Conservation (phyloP, 345 rosid species). For the Murraya paniculata region DNA sequence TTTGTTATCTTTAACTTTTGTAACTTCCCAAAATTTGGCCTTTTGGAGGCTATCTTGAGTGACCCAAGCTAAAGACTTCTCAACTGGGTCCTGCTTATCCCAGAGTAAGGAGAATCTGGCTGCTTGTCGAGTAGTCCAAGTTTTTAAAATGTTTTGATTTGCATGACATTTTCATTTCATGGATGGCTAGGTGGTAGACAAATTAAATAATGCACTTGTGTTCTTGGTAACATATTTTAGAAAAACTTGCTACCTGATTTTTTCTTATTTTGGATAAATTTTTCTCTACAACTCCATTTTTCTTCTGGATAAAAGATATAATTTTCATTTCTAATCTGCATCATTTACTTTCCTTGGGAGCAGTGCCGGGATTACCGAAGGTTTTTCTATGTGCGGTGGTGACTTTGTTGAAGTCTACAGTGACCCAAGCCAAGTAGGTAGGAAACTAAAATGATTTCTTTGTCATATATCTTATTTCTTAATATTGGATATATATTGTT, state of each 20-base stretch:
- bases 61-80: not conserved
- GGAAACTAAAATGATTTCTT: conserved; percentile 15
- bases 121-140: not conserved
- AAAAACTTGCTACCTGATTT: not conserved
- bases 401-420: conserved; percentile 95
- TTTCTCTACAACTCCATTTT: not conserved
- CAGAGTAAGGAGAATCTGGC: not conserved
- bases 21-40: not conserved
- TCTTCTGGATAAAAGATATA: not conserved
- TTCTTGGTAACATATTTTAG: not conserved
- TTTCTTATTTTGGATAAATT: not conserved
- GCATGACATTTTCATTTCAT: not conserved
- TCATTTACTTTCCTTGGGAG: conserved; percentile 19
- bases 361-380: conserved; percentile 98
- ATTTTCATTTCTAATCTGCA: not conserved
- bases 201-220: not conserved
- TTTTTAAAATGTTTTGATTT: no score
- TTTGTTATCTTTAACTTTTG: not conserved
- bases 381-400: conserved; percentile 99
- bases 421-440: conserved; percentile 84
- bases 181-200: not conserved
- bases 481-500: not conserved
- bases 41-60: not conserved
- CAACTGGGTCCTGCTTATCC: not conserved
- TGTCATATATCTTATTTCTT: conserved; percentile 3